Evolutionary conservation across 352 stramenopile species (phyloP).

Genomic region (Thalassiosira livingstoniorum): DNA sequence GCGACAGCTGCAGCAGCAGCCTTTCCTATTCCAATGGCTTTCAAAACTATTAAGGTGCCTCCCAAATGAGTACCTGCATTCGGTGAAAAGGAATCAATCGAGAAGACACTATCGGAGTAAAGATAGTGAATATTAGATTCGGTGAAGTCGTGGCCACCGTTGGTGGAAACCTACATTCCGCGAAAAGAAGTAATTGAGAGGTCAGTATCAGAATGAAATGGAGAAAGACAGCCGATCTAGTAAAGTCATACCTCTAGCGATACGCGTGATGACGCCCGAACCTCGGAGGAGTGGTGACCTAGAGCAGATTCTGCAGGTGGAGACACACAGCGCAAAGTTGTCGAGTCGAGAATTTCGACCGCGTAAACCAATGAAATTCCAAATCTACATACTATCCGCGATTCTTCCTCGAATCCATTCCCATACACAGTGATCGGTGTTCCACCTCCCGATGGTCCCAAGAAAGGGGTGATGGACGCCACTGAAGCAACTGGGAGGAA

Average conservation of each 20-base stretch:
- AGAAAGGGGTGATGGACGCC: conserved; percentile 15
- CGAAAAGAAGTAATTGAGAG: no score
- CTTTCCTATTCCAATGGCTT: conserved; percentile 15
- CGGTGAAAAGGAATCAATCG: conserved; percentile 19
- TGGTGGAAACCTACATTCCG: conserved; percentile 47
- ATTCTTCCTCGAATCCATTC: conserved; percentile 11
- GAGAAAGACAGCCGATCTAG: no score
- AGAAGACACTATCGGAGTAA: conserved; percentile 15
- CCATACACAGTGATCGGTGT: conserved; percentile 27
- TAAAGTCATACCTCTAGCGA: conserved; percentile 15
- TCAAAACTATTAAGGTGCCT: conserved; percentile 19
- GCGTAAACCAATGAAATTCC: conserved; percentile 27
- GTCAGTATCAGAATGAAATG: no score
- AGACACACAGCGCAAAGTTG: conserved; percentile 22
- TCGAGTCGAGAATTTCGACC: conserved; percentile 16
- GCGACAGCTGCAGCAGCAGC: background rate
- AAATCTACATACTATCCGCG: conserved; percentile 31
- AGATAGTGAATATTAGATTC: conserved; percentile 20
- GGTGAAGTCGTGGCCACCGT: conserved; percentile 33
- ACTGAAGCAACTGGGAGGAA: conserved; percentile 26
- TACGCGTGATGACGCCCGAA: background rate
- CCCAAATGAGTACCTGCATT: conserved; percentile 13
- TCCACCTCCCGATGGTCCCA: conserved; percentile 21
- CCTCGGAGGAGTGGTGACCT: background rate
- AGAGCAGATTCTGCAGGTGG: conserved; percentile 14